Evolutionary conservation across 257 asterid species (phyloP).

Genomic region (Ilex aquifolium): DNA sequence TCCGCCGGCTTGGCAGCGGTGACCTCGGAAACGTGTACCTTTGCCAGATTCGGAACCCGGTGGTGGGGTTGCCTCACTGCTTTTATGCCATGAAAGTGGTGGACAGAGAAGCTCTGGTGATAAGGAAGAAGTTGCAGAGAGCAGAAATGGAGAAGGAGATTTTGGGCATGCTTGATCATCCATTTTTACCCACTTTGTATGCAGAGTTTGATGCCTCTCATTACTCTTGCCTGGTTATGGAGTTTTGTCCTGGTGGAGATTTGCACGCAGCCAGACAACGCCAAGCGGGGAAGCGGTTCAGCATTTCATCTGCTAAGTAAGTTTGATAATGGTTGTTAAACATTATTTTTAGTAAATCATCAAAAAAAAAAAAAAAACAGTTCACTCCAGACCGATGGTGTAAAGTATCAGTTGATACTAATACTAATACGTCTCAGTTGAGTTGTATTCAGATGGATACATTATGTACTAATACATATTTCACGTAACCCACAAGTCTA

Average conservation of each 20-base stretch:
- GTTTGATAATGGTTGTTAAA: neutral
- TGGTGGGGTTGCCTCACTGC: conserved; percentile 27
- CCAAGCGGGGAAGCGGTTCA: conserved; percentile 34
- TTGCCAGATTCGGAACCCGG: conserved; percentile 32
- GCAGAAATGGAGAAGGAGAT: conserved; percentile 44
- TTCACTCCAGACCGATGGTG: no score
- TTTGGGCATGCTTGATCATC: conserved; percentile 38
- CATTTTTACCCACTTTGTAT: conserved; percentile 36
- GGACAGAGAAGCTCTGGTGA: conserved; percentile 35
- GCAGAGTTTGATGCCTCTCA: conserved; percentile 43
- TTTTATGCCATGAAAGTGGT: conserved; percentile 49
- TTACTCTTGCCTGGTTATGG: conserved; percentile 42
- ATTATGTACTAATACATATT: no score
- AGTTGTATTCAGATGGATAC: no score
- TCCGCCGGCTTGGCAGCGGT: conserved; percentile 39
- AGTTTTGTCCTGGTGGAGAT: conserved; percentile 44
- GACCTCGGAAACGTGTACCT: conserved; percentile 40
- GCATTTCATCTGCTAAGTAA: conserved; percentile 33
- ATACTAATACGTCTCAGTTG: no score
- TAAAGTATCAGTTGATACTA: no score
- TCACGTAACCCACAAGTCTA: no score
- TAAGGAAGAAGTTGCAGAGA: conserved; percentile 34
- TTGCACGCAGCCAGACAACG: conserved; percentile 40
- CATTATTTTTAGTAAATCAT: no score
- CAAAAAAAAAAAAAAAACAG: no score